Evolutionary conservation across 73 alveolate genomes (phyloP), one percentile per base, ranked within the genome.

Genomic region (Symbiodinium pilosum): DNA sequence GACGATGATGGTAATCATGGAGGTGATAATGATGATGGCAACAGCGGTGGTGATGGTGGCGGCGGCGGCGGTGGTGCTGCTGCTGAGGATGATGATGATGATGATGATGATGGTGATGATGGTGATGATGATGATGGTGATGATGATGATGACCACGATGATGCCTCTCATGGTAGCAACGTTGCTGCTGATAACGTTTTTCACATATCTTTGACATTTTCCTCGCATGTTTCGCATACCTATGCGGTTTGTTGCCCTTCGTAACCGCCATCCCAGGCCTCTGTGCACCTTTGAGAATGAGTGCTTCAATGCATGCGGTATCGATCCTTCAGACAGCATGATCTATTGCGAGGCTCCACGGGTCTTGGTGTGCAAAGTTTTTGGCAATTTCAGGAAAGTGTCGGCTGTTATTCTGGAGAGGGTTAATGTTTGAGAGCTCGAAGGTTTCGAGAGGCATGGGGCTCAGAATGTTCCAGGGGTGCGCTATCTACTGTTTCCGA

Each of bases 231-330:
- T 1, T 1, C n/a, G n/a, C n/a, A n/a, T 52, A 52, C 21, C 2
- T 1, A 52, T 1, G 3, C 69, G 69, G 69, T 20, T 28, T 52
- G 69, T 4, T 18, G 69, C 69, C 7, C 7, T 11, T 7, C 16
- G 64, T 7, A 47, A 47, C 64, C 16, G 21, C 39, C 39, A 1
- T 3, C 77, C 77, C 16, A 64, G 77, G 77, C 21, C 77, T 4
- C 77, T 64, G 21, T 64, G 77, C 40, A 64, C 77, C 77, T 64
- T 64, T 26, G 77, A 24, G 77, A 26, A 64, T 36, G 77, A 64
- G 28, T 64, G 77, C 77, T 64, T 64, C 77, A 64, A 64, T 64
- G 77, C 77, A 32, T 64, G 77, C 32, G 77, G 77, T 26, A 64
- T 64, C 36, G 77, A 64, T 36, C 77, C 77, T 21, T 7, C 38